Conservation (phyloP, 2,329 filamentous ascomycete genomes). For the Fusarium gaditjirri region DNA sequence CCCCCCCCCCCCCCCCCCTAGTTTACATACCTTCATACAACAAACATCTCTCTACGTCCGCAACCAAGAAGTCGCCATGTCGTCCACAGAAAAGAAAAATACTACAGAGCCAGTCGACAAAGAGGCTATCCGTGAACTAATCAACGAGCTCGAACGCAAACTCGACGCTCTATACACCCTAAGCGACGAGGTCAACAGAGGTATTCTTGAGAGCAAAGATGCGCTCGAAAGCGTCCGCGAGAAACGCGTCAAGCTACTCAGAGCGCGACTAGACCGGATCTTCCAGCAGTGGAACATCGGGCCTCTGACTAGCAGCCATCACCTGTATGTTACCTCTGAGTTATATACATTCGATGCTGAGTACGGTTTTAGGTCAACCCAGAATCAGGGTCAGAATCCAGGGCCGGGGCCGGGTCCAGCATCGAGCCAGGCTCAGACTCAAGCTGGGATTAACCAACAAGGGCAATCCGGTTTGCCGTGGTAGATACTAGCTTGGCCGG, state of each 20-base stretch:
- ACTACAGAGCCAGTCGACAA: background rate
- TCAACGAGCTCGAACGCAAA: background rate
- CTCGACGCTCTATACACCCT: background rate
- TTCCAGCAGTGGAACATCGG: constrained; percentile 4
- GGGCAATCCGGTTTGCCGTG: background rate
- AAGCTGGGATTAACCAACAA: background rate
- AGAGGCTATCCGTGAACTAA: background rate
- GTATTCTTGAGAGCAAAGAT: background rate
- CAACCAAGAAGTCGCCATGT: background rate
- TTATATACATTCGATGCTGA: background rate
- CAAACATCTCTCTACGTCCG: background rate
- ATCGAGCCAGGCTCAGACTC: background rate
- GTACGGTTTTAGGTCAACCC: background rate
- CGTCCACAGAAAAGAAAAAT: background rate
- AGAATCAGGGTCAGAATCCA: background rate
- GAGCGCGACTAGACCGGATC: background rate
- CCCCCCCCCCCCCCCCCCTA: background rate
- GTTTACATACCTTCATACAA: no score
- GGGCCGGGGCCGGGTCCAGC: background rate
- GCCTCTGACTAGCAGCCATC: background rate
- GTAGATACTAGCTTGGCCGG: background rate
- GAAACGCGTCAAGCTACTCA: background rate
- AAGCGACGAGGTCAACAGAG: background rate
- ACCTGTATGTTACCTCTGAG: background rate
- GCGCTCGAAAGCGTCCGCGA: background rate